These are phyloP conservation scores for Tuctoria greenei DNA, from an alignment of 176 grass and related monocot species.

Conservation along the genomic window DNA sequence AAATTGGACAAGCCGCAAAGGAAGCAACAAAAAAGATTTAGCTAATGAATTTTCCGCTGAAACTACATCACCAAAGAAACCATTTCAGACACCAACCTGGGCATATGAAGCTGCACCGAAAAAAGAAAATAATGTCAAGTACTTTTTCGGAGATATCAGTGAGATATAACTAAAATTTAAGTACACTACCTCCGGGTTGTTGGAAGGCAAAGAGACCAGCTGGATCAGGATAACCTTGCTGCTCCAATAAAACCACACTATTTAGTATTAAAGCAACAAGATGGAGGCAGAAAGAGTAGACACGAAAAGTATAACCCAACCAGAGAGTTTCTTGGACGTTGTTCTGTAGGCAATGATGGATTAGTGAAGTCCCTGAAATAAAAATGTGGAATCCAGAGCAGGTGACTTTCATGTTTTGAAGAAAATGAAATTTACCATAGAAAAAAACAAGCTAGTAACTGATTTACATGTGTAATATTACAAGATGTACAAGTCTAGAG, in stretches of 20 bases:
- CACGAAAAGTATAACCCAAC: slow-evolving; percentile 39
- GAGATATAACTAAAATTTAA: slow-evolving; percentile 1
- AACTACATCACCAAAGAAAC: slow-evolving; percentile 13
- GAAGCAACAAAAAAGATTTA: neutral
- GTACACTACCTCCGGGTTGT: slow-evolving; percentile 58
- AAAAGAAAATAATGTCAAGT: slow-evolving; percentile 10
- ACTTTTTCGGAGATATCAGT: neutral
- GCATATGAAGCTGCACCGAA: slow-evolving; percentile 57
- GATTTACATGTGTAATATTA: neutral
- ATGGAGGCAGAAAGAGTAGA: slow-evolving; percentile 3
- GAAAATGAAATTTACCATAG: neutral
- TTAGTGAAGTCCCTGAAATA: slow-evolving; percentile 93
- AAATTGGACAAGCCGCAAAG: slow-evolving; percentile 16
- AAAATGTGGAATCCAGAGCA: slow-evolving; percentile 8
- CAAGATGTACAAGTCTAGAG: too few relatives aligned
- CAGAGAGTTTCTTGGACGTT: slow-evolving; percentile 69
- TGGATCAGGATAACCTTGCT: slow-evolving; percentile 80
- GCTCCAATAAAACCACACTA: neutral
- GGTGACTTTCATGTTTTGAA: slow-evolving; percentile 11
- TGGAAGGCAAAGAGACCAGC: slow-evolving; percentile 62
- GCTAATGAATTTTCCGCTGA: neutral
- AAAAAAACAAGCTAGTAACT: neutral
- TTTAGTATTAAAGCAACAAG: slow-evolving; percentile 28
- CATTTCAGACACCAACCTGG: slow-evolving; percentile 59
- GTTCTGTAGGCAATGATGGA: slow-evolving; percentile 86